Conservation (phyloP, 2,329 filamentous ascomycete species). For the Cercospora beticola region DNA sequence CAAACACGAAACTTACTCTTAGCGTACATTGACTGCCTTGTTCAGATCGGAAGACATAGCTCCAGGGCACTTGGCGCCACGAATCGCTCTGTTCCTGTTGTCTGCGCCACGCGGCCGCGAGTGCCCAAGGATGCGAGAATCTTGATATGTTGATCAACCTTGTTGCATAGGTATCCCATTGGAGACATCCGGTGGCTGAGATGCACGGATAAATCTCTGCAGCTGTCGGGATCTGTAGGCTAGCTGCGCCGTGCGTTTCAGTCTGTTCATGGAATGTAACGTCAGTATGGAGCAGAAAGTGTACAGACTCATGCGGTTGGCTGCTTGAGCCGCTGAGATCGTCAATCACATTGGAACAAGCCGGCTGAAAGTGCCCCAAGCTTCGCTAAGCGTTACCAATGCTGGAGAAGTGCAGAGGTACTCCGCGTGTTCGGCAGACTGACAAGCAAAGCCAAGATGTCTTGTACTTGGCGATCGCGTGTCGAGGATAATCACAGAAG, state of each 20-base stretch:
- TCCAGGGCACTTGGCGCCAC: background rate
- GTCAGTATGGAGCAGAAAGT: background rate
- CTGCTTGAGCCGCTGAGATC: background rate
- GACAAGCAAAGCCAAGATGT: background rate
- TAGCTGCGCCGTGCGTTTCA: background rate
- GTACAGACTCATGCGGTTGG: background rate
- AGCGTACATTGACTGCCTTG: background rate
- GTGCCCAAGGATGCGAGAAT: background rate
- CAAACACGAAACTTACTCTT: background rate
- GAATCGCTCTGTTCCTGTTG: background rate
- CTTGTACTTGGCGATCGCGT: background rate
- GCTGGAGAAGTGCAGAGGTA: background rate
- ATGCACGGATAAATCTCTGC: background rate
- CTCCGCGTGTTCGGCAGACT: background rate
- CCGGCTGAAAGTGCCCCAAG: background rate
- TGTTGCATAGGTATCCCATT: background rate
- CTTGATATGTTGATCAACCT: background rate
- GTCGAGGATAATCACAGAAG: background rate
- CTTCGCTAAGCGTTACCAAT: background rate
- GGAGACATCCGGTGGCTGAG: background rate
- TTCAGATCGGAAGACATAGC: background rate
- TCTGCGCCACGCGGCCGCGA: background rate
- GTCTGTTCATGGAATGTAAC: background rate
- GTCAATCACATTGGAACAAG: background rate
- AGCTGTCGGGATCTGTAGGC: background rate